These are phyloP conservation scores for Fusarium zealandicum DNA, from an alignment of 2,329 filamentous ascomycete genomes.

Conservation along the genomic window DNA sequence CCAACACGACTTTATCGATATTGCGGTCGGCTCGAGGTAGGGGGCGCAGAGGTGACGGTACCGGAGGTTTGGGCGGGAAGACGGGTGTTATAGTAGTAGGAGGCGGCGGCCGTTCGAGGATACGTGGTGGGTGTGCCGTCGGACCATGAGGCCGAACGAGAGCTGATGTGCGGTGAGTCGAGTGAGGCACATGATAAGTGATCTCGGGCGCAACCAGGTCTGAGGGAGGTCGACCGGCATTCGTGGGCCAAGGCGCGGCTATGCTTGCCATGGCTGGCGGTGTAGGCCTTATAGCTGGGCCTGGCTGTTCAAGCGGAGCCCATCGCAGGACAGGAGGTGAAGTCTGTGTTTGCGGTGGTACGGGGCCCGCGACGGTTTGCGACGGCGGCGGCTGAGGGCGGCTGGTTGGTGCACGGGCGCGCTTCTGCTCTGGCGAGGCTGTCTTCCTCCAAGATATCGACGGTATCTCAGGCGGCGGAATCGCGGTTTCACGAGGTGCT, in stretches of 20 bases:
- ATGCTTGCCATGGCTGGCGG: conserved; percentile 36
- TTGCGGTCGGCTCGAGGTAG: conserved; percentile 69
- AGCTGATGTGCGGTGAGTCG: conserved; percentile 39
- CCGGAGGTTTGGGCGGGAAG: conserved; percentile 46
- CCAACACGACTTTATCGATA: conserved; percentile 85
- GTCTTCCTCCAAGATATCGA: conserved; percentile 15
- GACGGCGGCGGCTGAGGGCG: conserved; percentile 11
- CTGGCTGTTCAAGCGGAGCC: conserved; percentile 37
- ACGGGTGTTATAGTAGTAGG: conserved; percentile 45
- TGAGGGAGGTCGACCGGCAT: conserved; percentile 41
- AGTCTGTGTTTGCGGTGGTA: conserved; percentile 11
- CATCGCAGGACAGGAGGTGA: conserved; percentile 36
- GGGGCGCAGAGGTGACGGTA: conserved; percentile 41
- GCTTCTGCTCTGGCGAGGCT: conserved; percentile 31
- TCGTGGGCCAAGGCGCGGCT: conserved; percentile 16
- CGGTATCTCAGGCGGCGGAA: conserved; percentile 28
- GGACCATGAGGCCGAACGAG: conserved; percentile 47
- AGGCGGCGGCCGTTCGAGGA: conserved; percentile 40
- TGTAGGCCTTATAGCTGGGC: conserved; percentile 21
- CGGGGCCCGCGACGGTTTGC: conserved; percentile 7
- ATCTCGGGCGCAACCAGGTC: conserved; percentile 52
- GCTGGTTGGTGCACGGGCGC: conserved; percentile 25
- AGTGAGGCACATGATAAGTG: conserved; percentile 50
- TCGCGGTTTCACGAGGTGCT: conserved; percentile 29
- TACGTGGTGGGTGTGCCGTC: conserved; percentile 43